Base-by-base conservation (phyloP, 2,329 filamentous ascomycete genomes). In the Talaromyces sp. region DNA sequence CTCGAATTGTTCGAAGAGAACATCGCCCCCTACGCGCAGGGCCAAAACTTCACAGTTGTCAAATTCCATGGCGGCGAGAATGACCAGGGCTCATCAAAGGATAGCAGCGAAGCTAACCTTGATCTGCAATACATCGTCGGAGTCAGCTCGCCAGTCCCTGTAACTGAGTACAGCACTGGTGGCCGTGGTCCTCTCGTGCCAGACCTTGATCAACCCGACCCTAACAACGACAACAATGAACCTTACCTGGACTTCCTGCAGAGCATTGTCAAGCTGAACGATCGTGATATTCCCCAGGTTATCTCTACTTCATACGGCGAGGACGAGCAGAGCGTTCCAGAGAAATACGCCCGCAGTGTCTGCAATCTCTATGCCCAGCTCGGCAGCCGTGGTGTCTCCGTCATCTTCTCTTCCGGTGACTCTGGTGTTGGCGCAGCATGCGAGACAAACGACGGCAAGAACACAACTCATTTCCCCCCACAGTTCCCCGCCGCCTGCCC, bases 401-500 rank as follows among this genome's bases (percentile, higher is more conserved):
- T 80, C 17, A 64, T 81, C 56, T 75, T 80, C 55, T 77, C 78
- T 3, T 78, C 76, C 1, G 79, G 79, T 16, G 79, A 82, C 61
- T 75, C 70, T 11, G 79, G 78, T 27, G 77, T 79, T 24, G 76
- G 70, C 17, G 49, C 66, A 13, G 65, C 64, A 7, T 74, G 62
- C 62, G 51, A 58, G 45, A 71, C 65, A 33, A 70, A 68, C 58
- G 71, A 65, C 60, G 74, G 65, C 56, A 63, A 47, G 16, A 72
- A 70, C 51, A 63, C 62, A 6, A 70, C 70, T 2, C 69, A 74
- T 57, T 77, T 77, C 66, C 69, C 65, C 2, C 74, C 75, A 11
- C 69, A 75, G 47, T 77, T 75, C 63, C 75, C 75, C 0, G 70
- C 70, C 16, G 61, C 66, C 20, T 74, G 70, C 47, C 71, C 70